phyloP scores from a whole-genome alignment of 2,329 filamentous ascomycete species.

The Pyrenophora graminea region DNA sequence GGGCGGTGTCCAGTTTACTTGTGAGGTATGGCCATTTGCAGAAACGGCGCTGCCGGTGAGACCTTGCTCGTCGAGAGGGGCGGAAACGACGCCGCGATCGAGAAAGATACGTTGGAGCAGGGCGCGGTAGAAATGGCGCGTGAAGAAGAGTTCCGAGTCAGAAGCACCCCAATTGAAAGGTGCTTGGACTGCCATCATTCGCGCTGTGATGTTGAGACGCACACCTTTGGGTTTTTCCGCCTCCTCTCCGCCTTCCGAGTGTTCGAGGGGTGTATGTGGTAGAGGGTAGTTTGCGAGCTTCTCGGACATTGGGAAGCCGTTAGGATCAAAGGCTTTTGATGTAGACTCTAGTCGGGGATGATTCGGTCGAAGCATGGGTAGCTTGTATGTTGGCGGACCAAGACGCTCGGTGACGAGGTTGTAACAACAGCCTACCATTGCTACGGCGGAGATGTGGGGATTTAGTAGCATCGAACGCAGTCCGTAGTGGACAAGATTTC shows the following conservation, averaged over 20 bases:
- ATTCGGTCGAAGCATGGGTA: slow-evolving; percentile 74
- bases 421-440: slow-evolving; percentile 97
- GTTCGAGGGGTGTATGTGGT: slow-evolving; percentile 18
- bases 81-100: slow-evolving; percentile 75
- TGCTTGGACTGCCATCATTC: slow-evolving; percentile 98
- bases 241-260: slow-evolving; percentile 11
- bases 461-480: slow-evolving; percentile 86
- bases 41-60: slow-evolving; percentile 46
- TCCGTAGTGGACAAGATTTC: slow-evolving; percentile 94
- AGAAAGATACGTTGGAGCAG: slow-evolving; percentile 90
- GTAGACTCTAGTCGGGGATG: slow-evolving; percentile 71
- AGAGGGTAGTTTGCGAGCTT: slow-evolving; percentile 60
- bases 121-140: slow-evolving; percentile 88
- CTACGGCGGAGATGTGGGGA: slow-evolving; percentile 81
- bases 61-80: slow-evolving; percentile 46
- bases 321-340: slow-evolving; percentile 75
- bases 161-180: slow-evolving; percentile 84
- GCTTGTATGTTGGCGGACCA: slow-evolving; percentile 83
- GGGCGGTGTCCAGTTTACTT: slow-evolving; percentile 42
- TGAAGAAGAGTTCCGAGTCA: slow-evolving; percentile 88
- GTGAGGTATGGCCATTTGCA: slow-evolving; percentile 40
- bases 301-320: slow-evolving; percentile 92
- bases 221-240: slow-evolving; percentile 58
- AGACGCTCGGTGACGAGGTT: slow-evolving; percentile 92
- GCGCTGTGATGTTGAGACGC: slow-evolving; percentile 89